Conservation (phyloP, 352 stramenopile genomes). For the Globisporangium cylindrosporum region DNA sequence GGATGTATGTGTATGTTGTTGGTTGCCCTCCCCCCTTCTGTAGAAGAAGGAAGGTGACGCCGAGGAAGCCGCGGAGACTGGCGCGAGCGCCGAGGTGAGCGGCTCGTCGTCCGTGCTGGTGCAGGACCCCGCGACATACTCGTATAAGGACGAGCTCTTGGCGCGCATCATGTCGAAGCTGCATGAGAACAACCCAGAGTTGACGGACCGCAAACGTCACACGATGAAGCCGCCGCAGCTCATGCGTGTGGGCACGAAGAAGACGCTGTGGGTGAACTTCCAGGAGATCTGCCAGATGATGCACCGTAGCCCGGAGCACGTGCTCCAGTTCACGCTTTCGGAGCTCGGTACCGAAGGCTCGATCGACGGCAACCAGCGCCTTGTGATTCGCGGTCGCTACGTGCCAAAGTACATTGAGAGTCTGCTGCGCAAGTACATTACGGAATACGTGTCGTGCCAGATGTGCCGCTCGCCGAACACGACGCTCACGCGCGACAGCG, state of each 20-base stretch:
- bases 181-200: conserved; percentile 95
- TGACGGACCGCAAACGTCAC: conserved; percentile 94
- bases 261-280: conserved; percentile 99
- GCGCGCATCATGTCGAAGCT: conserved; percentile 93
- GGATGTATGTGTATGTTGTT: background rate
- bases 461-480: conserved; percentile 99
- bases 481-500: conserved; percentile 95
- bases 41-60: conserved; percentile 66
- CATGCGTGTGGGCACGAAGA: conserved; percentile 94
- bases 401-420: conserved; percentile 99
- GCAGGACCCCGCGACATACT: conserved; percentile 91
- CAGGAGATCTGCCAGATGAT: conserved; percentile 99
- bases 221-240: conserved; percentile 90
- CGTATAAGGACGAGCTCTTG: conserved; percentile 94
- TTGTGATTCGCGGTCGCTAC: conserved; percentile 98
- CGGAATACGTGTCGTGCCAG: conserved; percentile 99
- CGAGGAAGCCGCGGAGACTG: conserved; percentile 23
- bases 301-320: conserved; percentile 97
- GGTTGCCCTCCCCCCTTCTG: background rate
- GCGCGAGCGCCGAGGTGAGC: conserved; percentile 31
- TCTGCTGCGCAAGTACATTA: conserved; percentile 99
- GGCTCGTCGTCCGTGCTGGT: conserved; percentile 59
- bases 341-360: conserved; percentile 99
- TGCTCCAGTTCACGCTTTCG: conserved; percentile 99
- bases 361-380: conserved; percentile 98